These are phyloP conservation scores for Sambucus nigra DNA, from an alignment of 129 eudicot genomes.

Conservation along the genomic window DNA sequence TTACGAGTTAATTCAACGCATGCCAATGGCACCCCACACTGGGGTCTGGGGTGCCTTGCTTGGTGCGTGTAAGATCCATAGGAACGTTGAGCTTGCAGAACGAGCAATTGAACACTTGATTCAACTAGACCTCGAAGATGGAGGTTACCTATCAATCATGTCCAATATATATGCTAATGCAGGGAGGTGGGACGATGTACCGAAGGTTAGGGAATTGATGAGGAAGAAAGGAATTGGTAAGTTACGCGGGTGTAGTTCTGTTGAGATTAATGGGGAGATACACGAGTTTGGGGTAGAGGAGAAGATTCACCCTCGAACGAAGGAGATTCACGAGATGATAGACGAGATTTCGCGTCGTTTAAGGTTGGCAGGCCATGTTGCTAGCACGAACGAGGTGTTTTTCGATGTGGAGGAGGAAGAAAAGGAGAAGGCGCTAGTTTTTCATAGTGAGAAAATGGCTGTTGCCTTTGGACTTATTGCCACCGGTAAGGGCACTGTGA, in stretches of 20 bases:
- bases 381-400: conserved; percentile 16
- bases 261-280: conserved; percentile 22
- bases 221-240: conserved; percentile 16
- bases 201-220: conserved; percentile 23
- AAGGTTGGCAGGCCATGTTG: conserved; percentile 21
- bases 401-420: conserved; percentile 29
- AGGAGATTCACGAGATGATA: conserved; percentile 13
- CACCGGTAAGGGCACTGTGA: conserved; percentile 5
- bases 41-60: conserved; percentile 36
- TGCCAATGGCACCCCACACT: conserved; percentile 21
- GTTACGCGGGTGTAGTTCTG: conserved; percentile 23
- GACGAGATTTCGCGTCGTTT: conserved; percentile 14
- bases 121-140: conserved; percentile 16
- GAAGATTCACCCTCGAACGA: conserved; percentile 12
- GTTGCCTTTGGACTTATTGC: conserved; percentile 29
- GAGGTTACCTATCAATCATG: conserved; percentile 23
- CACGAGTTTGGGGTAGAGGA: conserved; percentile 31
- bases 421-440: conserved; percentile 21
- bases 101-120: conserved; percentile 17
- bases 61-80: conserved; percentile 24
- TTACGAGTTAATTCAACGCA: conserved; percentile 12
- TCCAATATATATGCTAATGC: conserved; percentile 25
- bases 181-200: conserved; percentile 19
- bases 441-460: conserved; percentile 33
- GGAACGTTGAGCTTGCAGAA: conserved; percentile 23